Conservation (phyloP, 805 yeast genomes). For the Isabelozyma heimii region DNA sequence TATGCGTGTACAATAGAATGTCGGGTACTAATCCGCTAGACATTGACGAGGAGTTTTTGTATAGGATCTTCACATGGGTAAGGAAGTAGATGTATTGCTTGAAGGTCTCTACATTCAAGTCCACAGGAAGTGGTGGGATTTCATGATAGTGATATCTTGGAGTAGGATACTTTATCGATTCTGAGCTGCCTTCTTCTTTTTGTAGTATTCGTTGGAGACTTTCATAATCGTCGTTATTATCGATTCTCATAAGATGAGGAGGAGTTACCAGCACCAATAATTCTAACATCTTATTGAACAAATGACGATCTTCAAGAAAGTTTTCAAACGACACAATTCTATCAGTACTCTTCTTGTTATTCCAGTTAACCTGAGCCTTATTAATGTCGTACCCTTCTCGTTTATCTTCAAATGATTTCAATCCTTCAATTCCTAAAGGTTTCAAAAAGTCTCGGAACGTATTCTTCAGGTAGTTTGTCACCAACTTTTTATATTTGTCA, state of each 20-base stretch:
- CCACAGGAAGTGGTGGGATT: constrained; percentile 30
- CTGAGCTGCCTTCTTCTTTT: constrained; percentile 18
- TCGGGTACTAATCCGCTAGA: constrained; percentile 35
- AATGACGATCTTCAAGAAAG: constrained; percentile 25
- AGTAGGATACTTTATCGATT: constrained; percentile 8
- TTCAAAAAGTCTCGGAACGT: constrained; percentile 29
- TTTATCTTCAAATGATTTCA: constrained; percentile 27
- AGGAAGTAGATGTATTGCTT: constrained; percentile 33
- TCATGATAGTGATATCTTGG: constrained; percentile 23
- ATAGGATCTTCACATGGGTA: constrained; percentile 32
- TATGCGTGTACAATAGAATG: constrained; percentile 37
- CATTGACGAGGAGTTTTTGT: constrained; percentile 31
- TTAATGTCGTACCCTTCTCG: constrained; percentile 18
- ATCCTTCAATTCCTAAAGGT: constrained; percentile 32
- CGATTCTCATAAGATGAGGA: constrained; percentile 16
- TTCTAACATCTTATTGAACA: constrained; percentile 31
- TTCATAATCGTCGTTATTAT: constrained; percentile 8
- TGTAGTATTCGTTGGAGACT: constrained; percentile 12
- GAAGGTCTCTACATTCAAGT: constrained; percentile 25
- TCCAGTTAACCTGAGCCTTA: constrained; percentile 27
- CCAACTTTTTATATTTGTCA: constrained; percentile 8
- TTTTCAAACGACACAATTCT: constrained; percentile 16
- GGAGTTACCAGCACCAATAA: constrained; percentile 32
- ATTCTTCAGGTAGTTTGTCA: constrained; percentile 15
- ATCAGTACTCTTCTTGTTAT: constrained; percentile 13